Conservation (phyloP, 2,329 filamentous ascomycete species). For the Pseudogymnoascus sp. region DNA sequence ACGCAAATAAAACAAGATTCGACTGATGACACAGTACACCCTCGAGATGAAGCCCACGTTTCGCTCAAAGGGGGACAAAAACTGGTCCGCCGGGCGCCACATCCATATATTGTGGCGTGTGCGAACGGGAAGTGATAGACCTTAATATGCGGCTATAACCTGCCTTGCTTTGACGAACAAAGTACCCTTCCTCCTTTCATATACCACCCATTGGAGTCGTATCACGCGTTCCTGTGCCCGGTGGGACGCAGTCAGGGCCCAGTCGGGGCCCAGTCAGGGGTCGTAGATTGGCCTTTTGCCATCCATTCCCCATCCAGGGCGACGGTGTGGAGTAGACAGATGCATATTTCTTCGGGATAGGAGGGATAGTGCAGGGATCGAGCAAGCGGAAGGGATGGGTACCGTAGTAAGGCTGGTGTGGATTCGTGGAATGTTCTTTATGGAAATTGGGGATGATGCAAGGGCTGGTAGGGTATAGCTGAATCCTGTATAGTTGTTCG, state of each 20-base stretch:
- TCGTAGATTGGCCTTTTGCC: background rate
- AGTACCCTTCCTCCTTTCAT: background rate
- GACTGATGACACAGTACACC: background rate
- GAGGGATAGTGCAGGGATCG: background rate
- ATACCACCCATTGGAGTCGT: background rate
- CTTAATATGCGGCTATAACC: background rate
- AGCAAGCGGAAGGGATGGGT: background rate
- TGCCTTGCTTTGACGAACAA: background rate
- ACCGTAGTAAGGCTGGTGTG: background rate
- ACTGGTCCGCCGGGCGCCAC: background rate
- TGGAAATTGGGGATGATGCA: background rate
- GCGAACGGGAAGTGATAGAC: background rate
- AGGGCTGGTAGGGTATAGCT: background rate
- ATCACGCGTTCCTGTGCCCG: background rate
- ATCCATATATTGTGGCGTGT: background rate
- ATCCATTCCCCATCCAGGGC: background rate
- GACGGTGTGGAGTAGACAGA: background rate
- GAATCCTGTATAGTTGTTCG: too few relatives aligned
- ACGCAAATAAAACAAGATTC: background rate
- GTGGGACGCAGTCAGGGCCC: background rate
- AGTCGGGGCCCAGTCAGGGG: background rate
- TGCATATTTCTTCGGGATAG: background rate
- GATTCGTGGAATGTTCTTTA: slow-evolving; percentile 1
- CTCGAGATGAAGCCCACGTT: background rate
- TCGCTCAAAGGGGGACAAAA: background rate